Evolutionary conservation across 345 rosid species (phyloP).

Genomic region (Rhizophora mangle): DNA sequence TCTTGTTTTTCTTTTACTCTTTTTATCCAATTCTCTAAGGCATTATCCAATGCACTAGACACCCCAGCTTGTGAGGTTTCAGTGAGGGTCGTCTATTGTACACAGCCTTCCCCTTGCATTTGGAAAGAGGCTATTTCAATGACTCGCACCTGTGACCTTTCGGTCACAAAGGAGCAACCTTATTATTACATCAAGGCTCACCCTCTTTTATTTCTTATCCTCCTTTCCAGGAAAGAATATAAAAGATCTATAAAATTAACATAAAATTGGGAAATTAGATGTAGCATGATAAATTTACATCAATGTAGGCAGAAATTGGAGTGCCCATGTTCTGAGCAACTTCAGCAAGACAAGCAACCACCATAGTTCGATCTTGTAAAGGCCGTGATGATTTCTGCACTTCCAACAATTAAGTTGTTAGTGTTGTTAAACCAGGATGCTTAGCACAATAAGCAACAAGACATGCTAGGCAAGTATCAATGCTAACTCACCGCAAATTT

Average conservation of each 20-base stretch:
- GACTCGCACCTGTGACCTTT: too few species aligned
- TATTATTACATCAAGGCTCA: too few species aligned
- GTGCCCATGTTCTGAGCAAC: slow-evolving; percentile 99
- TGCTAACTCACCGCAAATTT: slow-evolving; percentile 71
- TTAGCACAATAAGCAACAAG: slow-evolving; percentile 10
- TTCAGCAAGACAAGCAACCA: slow-evolving; percentile 96
- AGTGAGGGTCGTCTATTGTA: too few species aligned
- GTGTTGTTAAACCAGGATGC: neutral
- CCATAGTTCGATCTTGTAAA: slow-evolving; percentile 92
- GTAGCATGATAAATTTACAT: slow-evolving; percentile 45
- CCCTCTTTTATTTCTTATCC: too few species aligned
- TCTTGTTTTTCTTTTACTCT: too few species aligned
- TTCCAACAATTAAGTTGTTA: neutral
- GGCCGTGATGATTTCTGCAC: slow-evolving; percentile 79
- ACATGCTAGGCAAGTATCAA: slow-evolving; percentile 3
- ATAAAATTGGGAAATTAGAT: neutral
- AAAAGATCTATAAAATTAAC: neutral
- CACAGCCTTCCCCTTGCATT: too few species aligned
- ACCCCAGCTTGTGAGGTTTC: too few species aligned
- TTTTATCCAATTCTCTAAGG: too few species aligned
- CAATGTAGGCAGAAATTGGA: slow-evolving; percentile 83
- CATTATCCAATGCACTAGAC: too few species aligned
- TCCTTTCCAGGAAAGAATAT: neutral
- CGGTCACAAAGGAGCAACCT: too few species aligned
- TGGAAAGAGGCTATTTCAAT: too few species aligned